Evolutionary conservation across 2,329 filamentous ascomycete genomes (phyloP).

Genomic region (Lasiodiplodia sp.): DNA sequence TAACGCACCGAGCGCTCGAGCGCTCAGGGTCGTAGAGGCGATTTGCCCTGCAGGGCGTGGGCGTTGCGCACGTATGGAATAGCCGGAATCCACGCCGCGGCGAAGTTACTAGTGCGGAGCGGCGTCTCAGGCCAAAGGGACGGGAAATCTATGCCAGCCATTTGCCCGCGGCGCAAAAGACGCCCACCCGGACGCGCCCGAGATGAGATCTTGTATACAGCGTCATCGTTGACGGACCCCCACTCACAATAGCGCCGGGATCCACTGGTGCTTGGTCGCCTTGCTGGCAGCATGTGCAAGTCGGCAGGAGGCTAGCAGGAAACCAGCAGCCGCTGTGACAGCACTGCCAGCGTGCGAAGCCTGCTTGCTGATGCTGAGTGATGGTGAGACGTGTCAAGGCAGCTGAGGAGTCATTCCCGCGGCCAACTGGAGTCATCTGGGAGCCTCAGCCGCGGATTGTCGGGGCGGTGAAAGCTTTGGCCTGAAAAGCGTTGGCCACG

Average conservation of each 20-base stretch:
- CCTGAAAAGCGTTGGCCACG: no score
- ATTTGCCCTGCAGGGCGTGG: no score
- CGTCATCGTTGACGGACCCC: not conserved
- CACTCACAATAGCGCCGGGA: not conserved
- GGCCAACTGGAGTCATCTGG: constrained; percentile 19
- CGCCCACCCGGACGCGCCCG: not conserved
- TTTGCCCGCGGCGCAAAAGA: no score
- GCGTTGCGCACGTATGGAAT: no score
- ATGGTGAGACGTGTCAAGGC: constrained; percentile 15
- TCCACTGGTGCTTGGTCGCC: constrained; percentile 3
- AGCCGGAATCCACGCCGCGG: no score
- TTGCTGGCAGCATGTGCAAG: not conserved
- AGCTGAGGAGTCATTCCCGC: not conserved
- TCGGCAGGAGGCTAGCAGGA: not conserved
- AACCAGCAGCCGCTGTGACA: constrained; percentile 2
- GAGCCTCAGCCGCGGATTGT: not conserved
- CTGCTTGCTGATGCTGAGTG: constrained; percentile 1
- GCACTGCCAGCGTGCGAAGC: not conserved
- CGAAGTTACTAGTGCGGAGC: no score
- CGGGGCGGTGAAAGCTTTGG: no score
- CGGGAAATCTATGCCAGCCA: no score
- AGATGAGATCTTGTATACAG: constrained; percentile 1
- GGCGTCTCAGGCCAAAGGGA: no score
- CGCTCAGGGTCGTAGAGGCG: no score
- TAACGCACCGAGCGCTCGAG: not conserved